Evolutionary conservation across 441 rosid species (phyloP).

Genomic region (Dalechampia spathulata): DNA sequence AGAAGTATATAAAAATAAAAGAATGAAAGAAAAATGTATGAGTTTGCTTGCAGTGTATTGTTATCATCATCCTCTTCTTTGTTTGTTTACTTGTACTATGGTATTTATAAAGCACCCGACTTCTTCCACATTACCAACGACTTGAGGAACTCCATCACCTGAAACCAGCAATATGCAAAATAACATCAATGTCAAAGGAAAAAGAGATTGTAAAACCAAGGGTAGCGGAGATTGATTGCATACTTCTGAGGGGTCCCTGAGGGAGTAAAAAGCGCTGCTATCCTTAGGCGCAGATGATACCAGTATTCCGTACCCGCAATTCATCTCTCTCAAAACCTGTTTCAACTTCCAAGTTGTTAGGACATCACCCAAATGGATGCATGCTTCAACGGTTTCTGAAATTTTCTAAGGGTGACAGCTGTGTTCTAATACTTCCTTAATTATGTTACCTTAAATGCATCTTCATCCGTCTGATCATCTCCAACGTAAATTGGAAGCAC

Average conservation of each 20-base stretch:
- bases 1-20: too few species aligned
- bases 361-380: too few species aligned
- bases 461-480: slow-evolving; percentile 96
- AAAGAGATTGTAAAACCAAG: not conserved
- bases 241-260: slow-evolving; percentile 87
- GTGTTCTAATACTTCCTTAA: not conserved
- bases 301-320: slow-evolving; percentile 68
- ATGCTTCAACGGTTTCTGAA: too few species aligned
- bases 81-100: slow-evolving; percentile 1
- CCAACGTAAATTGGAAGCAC: slow-evolving; percentile 96
- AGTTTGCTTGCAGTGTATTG: too few species aligned
- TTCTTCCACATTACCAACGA: slow-evolving; percentile 68
- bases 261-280: slow-evolving; percentile 76
- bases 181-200: not conserved
- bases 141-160: slow-evolving; percentile 91
- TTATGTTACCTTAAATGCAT: slow-evolving; percentile 70
- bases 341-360: not conserved
- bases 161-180: not conserved
- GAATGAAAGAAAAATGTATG: too few species aligned
- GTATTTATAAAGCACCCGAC: slow-evolving; percentile 35
- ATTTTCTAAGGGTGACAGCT: not conserved
- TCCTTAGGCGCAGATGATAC: slow-evolving; percentile 84
- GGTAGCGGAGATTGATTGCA: not conserved
- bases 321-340: slow-evolving; percentile 75
- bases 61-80: too few species aligned